These are phyloP conservation scores for Tylopilus plumbeoviolaceoides DNA, from an alignment of 768 basidiomycete genomes.

Conservation along the genomic window DNA sequence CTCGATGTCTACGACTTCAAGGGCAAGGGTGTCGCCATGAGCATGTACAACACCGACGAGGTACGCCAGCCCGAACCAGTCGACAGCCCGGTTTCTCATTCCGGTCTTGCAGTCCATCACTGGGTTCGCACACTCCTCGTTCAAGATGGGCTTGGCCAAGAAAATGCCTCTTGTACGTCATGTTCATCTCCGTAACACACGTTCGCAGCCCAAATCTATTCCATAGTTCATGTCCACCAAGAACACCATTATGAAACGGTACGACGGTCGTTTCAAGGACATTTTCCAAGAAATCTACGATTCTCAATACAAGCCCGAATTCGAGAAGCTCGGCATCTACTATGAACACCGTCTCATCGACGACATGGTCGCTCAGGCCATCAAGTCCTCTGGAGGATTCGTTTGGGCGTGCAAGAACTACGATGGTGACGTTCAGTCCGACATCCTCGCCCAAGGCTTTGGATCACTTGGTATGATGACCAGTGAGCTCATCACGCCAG, in stretches of 20 bases:
- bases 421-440: conserved; percentile 85
- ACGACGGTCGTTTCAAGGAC: conserved; percentile 99
- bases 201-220: not conserved
- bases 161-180: conserved; percentile 65
- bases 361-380: conserved; percentile 97
- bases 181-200: conserved; percentile 6
- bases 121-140: conserved; percentile 95
- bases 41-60: conserved; percentile 99
- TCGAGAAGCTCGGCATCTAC: conserved; percentile 70
- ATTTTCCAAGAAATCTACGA: conserved; percentile 98
- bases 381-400: conserved; percentile 96
- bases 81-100: not conserved
- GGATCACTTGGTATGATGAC: conserved; percentile 99
- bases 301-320: conserved; percentile 64
- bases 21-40: conserved; percentile 87
- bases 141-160: conserved; percentile 90
- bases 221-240: conserved; percentile 93
- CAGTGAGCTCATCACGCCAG: conserved; percentile 89
- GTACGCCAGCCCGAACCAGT: conserved; percentile 33
- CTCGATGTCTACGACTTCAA: conserved; percentile 94
- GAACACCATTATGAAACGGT: conserved; percentile 96
- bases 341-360: conserved; percentile 97
- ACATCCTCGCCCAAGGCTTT: conserved; percentile 97
- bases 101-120: conserved; percentile 61
- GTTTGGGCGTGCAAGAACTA: conserved; percentile 75